Conservation (phyloP, 257 asterid species). For the Prunella vulgaris region DNA sequence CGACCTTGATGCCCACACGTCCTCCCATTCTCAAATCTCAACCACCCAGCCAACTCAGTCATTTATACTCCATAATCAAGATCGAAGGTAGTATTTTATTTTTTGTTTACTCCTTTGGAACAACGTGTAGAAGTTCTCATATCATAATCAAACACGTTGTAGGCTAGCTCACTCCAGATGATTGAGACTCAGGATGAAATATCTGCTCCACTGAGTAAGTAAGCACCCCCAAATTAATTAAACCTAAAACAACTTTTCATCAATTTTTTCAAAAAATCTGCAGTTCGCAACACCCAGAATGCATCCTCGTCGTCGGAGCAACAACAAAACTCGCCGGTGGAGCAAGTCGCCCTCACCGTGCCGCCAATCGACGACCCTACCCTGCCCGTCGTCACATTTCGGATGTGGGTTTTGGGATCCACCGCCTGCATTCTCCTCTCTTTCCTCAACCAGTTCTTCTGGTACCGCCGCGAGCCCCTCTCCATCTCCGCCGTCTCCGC, state of each 20-base stretch:
- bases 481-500: conserved; percentile 75
- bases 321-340: conserved; percentile 57
- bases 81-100: no score
- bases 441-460: conserved; percentile 89
- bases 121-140: no score
- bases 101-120: no score
- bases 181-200: conserved; percentile 28
- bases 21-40: no score
- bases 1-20: no score
- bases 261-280: not conserved
- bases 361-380: conserved; percentile 58
- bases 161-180: no score
- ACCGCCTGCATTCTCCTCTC: conserved; percentile 66
- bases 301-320: conserved; percentile 24
- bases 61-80: no score
- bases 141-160: no score
- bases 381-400: conserved; percentile 76
- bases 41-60: no score
- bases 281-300: conserved; percentile 32
- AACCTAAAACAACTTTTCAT: not conserved
- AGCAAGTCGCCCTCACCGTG: conserved; percentile 82
- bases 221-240: not conserved
- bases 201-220: conserved; percentile 40
- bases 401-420: conserved; percentile 68
- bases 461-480: conserved; percentile 89